These are phyloP conservation scores for Nakaseomyces sp. DNA, from an alignment of 1,139 yeast genomes.

Conservation along the genomic window DNA sequence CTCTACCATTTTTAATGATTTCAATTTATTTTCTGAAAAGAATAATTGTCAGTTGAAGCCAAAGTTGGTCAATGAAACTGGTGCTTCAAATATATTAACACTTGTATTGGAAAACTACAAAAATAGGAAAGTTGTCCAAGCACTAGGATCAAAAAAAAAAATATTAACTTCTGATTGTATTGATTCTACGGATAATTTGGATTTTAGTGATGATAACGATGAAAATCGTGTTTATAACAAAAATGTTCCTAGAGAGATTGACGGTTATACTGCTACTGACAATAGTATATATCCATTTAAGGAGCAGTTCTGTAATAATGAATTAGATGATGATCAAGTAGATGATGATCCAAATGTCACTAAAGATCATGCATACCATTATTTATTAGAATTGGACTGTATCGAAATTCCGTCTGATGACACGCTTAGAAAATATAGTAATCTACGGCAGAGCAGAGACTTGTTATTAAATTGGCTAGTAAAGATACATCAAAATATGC, in stretches of 20 bases:
- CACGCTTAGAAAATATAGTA: neutral
- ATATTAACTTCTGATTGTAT: neutral
- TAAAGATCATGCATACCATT: neutral
- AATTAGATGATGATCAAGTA: neutral
- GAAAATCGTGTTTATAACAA: neutral
- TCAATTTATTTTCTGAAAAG: neutral
- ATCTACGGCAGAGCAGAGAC: conserved; percentile 1
- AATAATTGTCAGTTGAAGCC: neutral
- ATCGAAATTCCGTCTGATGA: neutral
- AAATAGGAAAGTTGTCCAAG: neutral
- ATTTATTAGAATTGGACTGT: neutral
- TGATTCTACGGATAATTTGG: neutral
- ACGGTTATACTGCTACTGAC: too few species aligned
- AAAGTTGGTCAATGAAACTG: neutral
- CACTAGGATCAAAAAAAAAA: neutral
- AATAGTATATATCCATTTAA: too few species aligned
- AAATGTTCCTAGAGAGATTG: neutral
- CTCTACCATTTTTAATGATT: neutral
- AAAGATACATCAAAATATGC: conserved; percentile 1
- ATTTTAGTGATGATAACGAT: neutral
- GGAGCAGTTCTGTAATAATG: neutral
- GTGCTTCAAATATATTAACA: neutral
- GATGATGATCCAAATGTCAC: neutral
- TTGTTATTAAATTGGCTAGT: conserved; percentile 1
- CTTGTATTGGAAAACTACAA: neutral